These are phyloP conservation scores for Sisymbrium altissimum DNA, from an alignment of 345 rosid genomes.

Conservation along the genomic window DNA sequence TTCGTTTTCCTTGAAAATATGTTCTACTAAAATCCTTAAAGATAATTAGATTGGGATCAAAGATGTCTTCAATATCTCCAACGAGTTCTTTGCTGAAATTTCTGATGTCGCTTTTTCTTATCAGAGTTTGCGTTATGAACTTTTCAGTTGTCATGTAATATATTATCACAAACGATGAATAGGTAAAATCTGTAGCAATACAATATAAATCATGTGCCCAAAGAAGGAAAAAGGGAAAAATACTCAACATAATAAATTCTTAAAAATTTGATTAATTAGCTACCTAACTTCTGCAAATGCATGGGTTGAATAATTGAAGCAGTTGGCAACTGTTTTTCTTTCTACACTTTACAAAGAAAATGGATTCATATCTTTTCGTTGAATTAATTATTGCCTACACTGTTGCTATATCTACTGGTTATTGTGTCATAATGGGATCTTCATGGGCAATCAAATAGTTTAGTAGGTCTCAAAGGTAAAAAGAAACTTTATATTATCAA, in stretches of 20 bases:
- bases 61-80: neutral
- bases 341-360: neutral
- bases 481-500: neutral
- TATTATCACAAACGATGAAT: neutral
- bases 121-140: neutral
- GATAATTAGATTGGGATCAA: neutral
- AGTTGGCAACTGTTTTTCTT: conserved; percentile 15
- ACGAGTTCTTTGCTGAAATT: neutral
- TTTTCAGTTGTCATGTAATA: neutral
- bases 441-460: conserved; percentile 26
- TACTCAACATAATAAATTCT: too few species aligned
- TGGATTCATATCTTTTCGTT: neutral
- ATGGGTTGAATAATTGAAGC: conserved; percentile 11
- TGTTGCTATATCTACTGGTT: conserved; percentile 11
- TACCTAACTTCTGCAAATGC: neutral
- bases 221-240: too few species aligned
- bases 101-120: neutral
- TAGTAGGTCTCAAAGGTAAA: conserved; percentile 21
- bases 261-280: too few species aligned
- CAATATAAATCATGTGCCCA: too few species aligned
- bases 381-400: conserved; percentile 1
- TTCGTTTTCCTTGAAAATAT: conserved; percentile 3
- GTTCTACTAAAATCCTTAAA: neutral
- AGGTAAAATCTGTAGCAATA: conserved; percentile 7
- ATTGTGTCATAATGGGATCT: conserved; percentile 8